Evolutionary conservation across 441 rosid genomes (phyloP).

Genomic region (Eruca vesicaria): DNA sequence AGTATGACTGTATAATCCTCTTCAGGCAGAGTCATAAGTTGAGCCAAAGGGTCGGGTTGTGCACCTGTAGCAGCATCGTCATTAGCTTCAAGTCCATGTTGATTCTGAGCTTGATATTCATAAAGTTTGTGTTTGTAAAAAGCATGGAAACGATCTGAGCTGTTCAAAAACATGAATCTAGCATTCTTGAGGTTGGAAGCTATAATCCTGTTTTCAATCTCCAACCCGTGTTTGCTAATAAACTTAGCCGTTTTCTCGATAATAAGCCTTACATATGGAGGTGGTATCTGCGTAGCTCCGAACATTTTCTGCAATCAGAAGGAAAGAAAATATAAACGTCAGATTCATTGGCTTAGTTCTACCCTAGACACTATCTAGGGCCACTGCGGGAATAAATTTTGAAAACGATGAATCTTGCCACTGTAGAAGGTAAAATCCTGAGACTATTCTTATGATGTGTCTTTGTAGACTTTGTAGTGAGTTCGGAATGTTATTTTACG

Average conservation of each 20-base stretch:
- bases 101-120: slow-evolving; percentile 72
- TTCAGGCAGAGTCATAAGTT: background rate
- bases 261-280: slow-evolving; percentile 77
- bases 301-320: slow-evolving; percentile 36
- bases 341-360: background rate
- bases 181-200: slow-evolving; percentile 71
- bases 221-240: slow-evolving; percentile 82
- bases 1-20: background rate
- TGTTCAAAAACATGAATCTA: slow-evolving; percentile 76
- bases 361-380: background rate
- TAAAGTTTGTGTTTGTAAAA: slow-evolving; percentile 57
- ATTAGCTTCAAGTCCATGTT: slow-evolving; percentile 40
- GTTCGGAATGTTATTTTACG: background rate
- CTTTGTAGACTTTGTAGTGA: background rate
- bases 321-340: background rate
- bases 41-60: background rate
- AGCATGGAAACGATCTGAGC: background rate
- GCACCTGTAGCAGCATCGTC: background rate
- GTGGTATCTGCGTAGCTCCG: slow-evolving; percentile 59
- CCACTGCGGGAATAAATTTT: background rate
- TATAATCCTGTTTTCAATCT: slow-evolving; percentile 77
- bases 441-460: background rate
- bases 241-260: slow-evolving; percentile 89
- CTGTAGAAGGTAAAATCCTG: background rate
- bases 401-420: background rate